phyloP scores from a whole-genome alignment of 257 asterid genomes.

The Gynochthodes officinalis region DNA sequence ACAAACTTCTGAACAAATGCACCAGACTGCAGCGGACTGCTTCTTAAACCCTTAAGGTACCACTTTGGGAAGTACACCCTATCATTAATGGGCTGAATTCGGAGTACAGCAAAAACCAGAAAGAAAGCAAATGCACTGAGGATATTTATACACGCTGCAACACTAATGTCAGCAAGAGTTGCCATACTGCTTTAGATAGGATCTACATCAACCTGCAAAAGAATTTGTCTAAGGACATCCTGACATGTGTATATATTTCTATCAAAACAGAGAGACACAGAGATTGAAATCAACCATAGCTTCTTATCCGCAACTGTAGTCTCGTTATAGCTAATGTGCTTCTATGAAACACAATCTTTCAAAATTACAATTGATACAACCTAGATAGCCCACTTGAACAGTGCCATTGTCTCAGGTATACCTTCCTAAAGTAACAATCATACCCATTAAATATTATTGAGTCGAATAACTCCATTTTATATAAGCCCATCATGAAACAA shows the following conservation, averaged over 20 bases:
- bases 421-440: not conserved
- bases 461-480: not conserved
- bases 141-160: conserved; percentile 75
- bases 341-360: not conserved
- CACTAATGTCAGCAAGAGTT: conserved; percentile 66
- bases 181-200: conserved; percentile 55
- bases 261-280: not conserved
- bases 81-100: conserved; percentile 91
- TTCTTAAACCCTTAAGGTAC: conserved; percentile 85
- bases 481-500: not conserved
- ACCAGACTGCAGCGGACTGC: conserved; percentile 68
- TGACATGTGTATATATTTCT: not conserved
- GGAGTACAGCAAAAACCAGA: conserved; percentile 77
- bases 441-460: not conserved
- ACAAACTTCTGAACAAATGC: conserved; percentile 61
- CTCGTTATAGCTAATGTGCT: not conserved
- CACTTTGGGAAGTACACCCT: conserved; percentile 96
- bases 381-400: not conserved
- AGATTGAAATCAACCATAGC: not conserved
- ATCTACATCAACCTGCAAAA: conserved; percentile 19
- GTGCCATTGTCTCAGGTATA: too few species aligned
- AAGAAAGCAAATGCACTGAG: conserved; percentile 72
- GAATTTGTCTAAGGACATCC: not conserved
- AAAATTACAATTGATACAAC: not conserved
- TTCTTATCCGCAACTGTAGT: not conserved